Base-by-base conservation (phyloP, 2,329 filamentous ascomycete species). In the Dothidotthia symphoricarpi region DNA sequence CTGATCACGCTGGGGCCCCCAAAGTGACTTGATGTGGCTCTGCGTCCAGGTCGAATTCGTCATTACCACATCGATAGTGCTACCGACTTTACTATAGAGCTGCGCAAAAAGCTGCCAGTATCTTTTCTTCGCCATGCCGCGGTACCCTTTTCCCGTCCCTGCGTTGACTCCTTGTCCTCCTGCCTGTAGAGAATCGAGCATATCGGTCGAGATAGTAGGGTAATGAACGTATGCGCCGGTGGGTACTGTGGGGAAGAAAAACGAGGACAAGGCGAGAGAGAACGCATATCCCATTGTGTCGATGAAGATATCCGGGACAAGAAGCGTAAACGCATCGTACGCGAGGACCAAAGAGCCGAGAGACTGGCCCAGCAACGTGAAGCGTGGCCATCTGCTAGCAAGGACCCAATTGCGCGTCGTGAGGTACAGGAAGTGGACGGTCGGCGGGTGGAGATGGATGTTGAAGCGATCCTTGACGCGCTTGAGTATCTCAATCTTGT, bases 231-330 rank as follows among this genome's bases (percentile, higher is more conserved):
- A 98, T 35, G 93, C 90, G 30, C 81, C 89, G 0, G 89, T 96
- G 0, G 91, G 87, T 1, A 96, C 78, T 24, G 71, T 67, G 0
- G 79, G 85, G 61, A 97, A 97, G 16, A 97, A 74, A 47, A 86
- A 77, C 61, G 89, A 93, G 66, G 77, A 86, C 3, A 96, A 75
- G 7, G 87, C 88, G 9, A 95, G 78, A 0, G 86, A 80, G 63
- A 97, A 98, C 16, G 91, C 89, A 60, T 96, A 98, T 46, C 93
- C 93, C 90, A 98, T 96, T 2, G 93, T 98, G 62, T 98, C 93
- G 55, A 98, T 76, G 64, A 97, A 95, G 35, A 97, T 78, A 64
- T 98, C 93, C 0, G 93, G 93, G 0, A 91, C 86, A 3, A 97
- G 76, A 3, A 96, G 79, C n/a, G 81, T 84, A 64, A 98, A 93